Conservation (phyloP, 2,329 filamentous ascomycete species). For the Pseudocercospora ulei region DNA sequence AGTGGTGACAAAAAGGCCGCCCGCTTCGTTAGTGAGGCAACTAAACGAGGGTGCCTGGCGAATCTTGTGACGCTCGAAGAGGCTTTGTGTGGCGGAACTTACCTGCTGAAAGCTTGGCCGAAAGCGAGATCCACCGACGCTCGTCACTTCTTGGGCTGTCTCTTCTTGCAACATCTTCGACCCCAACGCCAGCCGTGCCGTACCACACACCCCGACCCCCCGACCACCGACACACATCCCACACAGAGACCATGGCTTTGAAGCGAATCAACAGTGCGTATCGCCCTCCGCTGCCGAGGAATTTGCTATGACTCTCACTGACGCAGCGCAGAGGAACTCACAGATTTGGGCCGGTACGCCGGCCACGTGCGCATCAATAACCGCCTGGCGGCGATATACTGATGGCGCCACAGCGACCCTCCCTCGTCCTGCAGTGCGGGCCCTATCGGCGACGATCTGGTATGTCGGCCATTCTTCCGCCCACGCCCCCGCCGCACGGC, state of each 20-base stretch:
- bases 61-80: slow-evolving; percentile 1
- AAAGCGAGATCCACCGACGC: too few species aligned
- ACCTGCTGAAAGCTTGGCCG: too few species aligned
- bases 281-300: not conserved
- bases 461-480: slow-evolving; percentile 47
- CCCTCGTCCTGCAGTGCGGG: slow-evolving; percentile 98
- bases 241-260: slow-evolving; percentile 56
- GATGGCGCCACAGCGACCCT: slow-evolving; percentile 61
- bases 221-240: slow-evolving; percentile 18
- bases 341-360: slow-evolving; percentile 72
- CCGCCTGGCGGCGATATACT: slow-evolving; percentile 24
- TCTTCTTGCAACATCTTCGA: slow-evolving; percentile 9
- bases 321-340: slow-evolving; percentile 52
- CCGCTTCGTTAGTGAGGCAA: too few species aligned
- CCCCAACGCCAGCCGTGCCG: slow-evolving; percentile 1
- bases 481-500: slow-evolving; percentile 12
- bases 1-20: too few species aligned
- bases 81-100: too few species aligned
- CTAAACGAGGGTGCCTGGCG: not conserved
- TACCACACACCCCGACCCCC: slow-evolving; percentile 23
- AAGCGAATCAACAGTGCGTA: slow-evolving; percentile 70
- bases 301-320: slow-evolving; percentile 2
- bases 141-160: too few species aligned
- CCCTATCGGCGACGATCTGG: slow-evolving; percentile 92
- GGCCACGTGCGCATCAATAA: slow-evolving; percentile 7